phyloP scores from a whole-genome alignment of 2,329 filamentous ascomycete species.

The Monilinia fructigena region DNA sequence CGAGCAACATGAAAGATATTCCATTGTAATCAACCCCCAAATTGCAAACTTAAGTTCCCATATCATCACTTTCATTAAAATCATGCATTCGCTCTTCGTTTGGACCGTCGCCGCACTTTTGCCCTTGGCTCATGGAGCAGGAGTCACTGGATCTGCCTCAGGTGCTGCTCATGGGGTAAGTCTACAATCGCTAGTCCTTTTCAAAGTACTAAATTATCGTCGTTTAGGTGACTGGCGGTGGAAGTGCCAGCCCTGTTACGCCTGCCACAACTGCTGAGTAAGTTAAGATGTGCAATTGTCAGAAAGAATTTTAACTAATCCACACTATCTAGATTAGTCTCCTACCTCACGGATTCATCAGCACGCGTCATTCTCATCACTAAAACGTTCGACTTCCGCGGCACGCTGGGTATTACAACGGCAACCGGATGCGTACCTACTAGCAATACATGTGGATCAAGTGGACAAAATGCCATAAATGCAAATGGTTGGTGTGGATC shows the following conservation, averaged over 20 bases:
- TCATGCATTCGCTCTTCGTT: constrained; percentile 11
- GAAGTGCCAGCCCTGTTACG: constrained; percentile 49
- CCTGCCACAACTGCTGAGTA: constrained; percentile 17
- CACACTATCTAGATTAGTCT: constrained; percentile 49
- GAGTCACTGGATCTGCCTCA: constrained; percentile 14
- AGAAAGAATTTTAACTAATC: neutral
- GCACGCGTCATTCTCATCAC: constrained; percentile 58
- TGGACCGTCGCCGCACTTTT: constrained; percentile 13
- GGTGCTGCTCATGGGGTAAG: constrained; percentile 18
- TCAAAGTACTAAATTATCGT: neutral
- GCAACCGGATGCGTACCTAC: constrained; percentile 19
- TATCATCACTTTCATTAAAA: neutral
- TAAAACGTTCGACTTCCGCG: constrained; percentile 43
- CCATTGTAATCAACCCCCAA: neutral
- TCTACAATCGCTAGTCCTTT: neutral
- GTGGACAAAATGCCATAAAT: constrained; percentile 27
- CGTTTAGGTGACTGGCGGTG: constrained; percentile 52
- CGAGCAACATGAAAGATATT: neutral
- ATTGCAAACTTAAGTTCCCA: neutral
- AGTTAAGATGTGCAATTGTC: neutral
- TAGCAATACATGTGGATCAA: constrained; percentile 24
- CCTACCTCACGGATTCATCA: constrained; percentile 54
- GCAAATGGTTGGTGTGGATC: constrained; percentile 25
- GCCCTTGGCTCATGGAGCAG: constrained; percentile 14
- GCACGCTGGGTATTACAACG: constrained; percentile 25